These are phyloP conservation scores for Novakomyces olei DNA, from an alignment of 805 yeast genomes.

Conservation along the genomic window DNA sequence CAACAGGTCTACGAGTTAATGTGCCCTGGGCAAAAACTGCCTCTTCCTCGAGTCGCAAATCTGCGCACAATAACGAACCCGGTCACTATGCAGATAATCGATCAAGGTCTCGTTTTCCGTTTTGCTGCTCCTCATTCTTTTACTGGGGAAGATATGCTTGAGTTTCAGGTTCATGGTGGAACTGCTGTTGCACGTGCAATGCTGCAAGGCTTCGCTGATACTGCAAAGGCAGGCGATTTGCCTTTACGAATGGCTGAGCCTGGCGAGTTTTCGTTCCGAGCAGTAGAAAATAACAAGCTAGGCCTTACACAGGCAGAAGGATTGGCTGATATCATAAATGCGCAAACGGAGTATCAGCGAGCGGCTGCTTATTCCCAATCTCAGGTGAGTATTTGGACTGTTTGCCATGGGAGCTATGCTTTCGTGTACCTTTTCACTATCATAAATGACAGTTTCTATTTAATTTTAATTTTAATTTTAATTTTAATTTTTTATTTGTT, in stretches of 20 bases:
- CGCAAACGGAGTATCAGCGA: constrained; percentile 82
- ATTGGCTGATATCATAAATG: constrained; percentile 65
- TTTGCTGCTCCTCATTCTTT: constrained; percentile 58
- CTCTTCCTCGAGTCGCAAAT: constrained; percentile 7
- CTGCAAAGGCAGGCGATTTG: constrained; percentile 6
- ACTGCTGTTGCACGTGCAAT: constrained; percentile 58
- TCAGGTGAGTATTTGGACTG: constrained; percentile 24
- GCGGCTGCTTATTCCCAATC: constrained; percentile 49
- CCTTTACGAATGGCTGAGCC: constrained; percentile 58
- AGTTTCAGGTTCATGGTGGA: constrained; percentile 88
- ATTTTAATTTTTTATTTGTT: too few species aligned
- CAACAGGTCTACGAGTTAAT: constrained; percentile 19
- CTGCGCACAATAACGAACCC: constrained; percentile 5
- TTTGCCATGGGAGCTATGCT: background rate
- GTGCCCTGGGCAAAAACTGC: constrained; percentile 6
- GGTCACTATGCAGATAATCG: constrained; percentile 25
- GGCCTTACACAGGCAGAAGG: constrained; percentile 87
- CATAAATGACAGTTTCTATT: background rate
- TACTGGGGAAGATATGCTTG: constrained; percentile 82
- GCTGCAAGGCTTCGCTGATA: constrained; percentile 28
- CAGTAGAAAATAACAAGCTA: constrained; percentile 60
- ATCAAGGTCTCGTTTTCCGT: constrained; percentile 50
- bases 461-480: too few species aligned
- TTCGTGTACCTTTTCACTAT: too few species aligned
- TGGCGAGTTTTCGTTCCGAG: constrained; percentile 79